Conservation (phyloP, 1,139 yeast species). For the Diutina siamensis region DNA sequence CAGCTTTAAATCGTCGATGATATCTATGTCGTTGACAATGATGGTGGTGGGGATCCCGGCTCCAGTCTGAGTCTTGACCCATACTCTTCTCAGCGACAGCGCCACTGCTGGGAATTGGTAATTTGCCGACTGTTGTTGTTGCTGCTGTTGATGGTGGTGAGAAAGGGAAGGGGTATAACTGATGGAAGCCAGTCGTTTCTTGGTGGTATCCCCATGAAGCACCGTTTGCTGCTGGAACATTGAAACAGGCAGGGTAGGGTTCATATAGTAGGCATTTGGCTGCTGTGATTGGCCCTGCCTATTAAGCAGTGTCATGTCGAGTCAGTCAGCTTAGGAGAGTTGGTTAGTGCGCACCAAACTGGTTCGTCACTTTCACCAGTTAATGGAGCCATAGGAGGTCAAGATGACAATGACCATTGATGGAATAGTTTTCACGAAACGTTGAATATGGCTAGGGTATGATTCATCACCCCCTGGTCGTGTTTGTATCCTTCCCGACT, state of each 20-base stretch:
- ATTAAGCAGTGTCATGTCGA: not conserved
- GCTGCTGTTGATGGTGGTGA: not conserved
- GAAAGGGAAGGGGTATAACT: not conserved
- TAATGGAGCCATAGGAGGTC: no score
- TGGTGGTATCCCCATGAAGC: not conserved
- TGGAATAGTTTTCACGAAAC: no score
- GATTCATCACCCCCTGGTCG: no score
- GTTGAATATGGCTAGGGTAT: no score
- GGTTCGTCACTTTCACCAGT: no score
- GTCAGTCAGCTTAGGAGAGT: not conserved
- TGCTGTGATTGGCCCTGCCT: not conserved
- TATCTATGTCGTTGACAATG: slow-evolving; percentile 38
- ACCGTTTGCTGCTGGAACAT: not conserved
- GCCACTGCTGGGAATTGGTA: not conserved
- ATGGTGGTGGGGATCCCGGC: slow-evolving; percentile 61
- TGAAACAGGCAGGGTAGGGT: slow-evolving; percentile 4
- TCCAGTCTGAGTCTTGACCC: slow-evolving; percentile 51
- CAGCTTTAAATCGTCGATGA: slow-evolving; percentile 65
- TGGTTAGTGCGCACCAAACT: no score
- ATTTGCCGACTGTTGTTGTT: not conserved
- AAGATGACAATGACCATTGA: no score
- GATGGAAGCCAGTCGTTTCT: not conserved
- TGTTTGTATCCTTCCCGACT: no score
- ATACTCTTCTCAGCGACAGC: slow-evolving; percentile 29
- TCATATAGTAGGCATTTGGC: slow-evolving; percentile 2